These are phyloP conservation scores for Botryotinia globosa DNA, from an alignment of 2,329 filamentous ascomycete species.

Conservation along the genomic window DNA sequence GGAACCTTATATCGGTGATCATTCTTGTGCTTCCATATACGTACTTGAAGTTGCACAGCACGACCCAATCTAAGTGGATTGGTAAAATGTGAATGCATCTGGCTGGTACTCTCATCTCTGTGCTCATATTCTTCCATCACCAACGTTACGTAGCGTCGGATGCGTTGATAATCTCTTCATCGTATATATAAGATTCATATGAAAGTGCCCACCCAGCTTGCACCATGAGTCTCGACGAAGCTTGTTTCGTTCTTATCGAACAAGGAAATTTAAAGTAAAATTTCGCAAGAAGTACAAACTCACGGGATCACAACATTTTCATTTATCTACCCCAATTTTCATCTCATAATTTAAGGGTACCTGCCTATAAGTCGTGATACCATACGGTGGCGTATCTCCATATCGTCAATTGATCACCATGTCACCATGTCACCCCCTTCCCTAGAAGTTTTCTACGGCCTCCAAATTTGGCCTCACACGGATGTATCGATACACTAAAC, in stretches of 20 bases:
- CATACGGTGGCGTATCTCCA: background rate
- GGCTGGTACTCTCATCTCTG: background rate
- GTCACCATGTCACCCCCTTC: background rate
- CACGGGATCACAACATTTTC: conserved; percentile 20
- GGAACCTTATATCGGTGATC: background rate
- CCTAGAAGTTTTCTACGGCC: background rate
- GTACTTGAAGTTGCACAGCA: conserved; percentile 1
- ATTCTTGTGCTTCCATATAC: conserved; percentile 3
- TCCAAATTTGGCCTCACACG: background rate
- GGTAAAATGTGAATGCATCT: conserved; percentile 1
- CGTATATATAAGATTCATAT: background rate
- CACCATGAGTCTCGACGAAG: background rate
- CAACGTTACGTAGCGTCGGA: background rate
- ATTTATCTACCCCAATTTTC: conserved; percentile 9
- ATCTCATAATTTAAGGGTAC: conserved; percentile 17
- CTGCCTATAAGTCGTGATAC: conserved; percentile 16
- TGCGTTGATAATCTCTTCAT: background rate
- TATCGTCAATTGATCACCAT: background rate
- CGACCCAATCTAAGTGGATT: background rate
- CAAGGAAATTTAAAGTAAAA: background rate
- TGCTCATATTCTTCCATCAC: background rate
- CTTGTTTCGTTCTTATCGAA: background rate
- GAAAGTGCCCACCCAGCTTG: background rate
- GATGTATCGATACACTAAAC: conserved; percentile 16
- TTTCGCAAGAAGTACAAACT: background rate